Conservation (phyloP, 441 rosid genomes). For the Raphanus hybrid region DNA sequence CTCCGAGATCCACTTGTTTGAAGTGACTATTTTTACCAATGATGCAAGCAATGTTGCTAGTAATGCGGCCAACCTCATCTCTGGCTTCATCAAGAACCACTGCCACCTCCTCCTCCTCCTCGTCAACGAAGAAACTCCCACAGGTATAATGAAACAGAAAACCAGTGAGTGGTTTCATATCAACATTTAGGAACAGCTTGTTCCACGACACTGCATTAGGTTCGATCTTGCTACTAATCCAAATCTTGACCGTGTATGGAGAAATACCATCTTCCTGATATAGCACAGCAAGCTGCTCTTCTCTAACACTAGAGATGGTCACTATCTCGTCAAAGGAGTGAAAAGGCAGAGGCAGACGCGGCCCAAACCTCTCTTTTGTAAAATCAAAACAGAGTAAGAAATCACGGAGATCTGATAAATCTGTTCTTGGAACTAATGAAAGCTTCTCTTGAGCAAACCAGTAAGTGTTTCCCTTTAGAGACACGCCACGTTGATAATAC, state of each 20-base stretch:
- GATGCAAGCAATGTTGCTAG: no score
- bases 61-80: no score
- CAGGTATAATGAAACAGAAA: no score
- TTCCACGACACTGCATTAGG: background rate
- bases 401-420: background rate
- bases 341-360: background rate
- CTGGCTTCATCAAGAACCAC: no score
- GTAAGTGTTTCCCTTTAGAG: background rate
- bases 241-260: background rate
- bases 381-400: background rate
- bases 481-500: background rate
- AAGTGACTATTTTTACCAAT: no score
- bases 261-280: background rate
- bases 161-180: no score
- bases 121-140: no score
- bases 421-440: background rate
- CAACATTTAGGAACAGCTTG: no score
- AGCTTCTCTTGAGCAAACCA: background rate
- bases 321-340: background rate
- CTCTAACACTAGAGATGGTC: background rate
- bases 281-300: background rate
- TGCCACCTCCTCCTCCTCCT: no score
- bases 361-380: slow-evolving; percentile 4
- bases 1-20: no score
- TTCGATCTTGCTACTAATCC: background rate